A percentile compares a stretch with the other conserved stretches of the same genome.
phyloP scores from a whole-genome alignment of 352 stramenopile species.

The Globisporangium nodosum region DNA sequence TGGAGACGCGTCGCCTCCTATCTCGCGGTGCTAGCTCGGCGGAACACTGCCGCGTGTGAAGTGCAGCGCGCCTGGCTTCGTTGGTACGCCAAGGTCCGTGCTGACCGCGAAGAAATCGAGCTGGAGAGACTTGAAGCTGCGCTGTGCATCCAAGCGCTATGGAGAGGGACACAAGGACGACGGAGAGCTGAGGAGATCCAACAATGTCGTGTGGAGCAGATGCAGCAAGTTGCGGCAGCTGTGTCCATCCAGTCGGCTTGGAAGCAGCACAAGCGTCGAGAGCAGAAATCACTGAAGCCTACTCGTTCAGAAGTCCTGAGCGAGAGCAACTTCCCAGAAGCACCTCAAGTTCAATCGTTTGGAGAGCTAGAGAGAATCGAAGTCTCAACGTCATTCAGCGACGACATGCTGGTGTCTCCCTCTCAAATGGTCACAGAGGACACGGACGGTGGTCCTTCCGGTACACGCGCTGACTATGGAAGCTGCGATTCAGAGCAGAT shows the following conservation, averaged over 20 bases:
- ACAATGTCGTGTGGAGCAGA: background rate
- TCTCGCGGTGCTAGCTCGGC: background rate
- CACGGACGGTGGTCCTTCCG: too few relatives aligned
- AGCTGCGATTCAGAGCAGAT: too few relatives aligned
- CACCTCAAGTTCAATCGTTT: background rate
- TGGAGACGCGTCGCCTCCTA: slow-evolving; percentile 20
- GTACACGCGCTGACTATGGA: too few relatives aligned
- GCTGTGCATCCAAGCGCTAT: slow-evolving; percentile 41
- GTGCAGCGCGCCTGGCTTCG: background rate
- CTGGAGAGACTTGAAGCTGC: slow-evolving; percentile 22
- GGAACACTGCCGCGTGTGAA: background rate
- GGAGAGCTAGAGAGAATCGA: too few relatives aligned
- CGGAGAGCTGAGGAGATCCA: background rate
- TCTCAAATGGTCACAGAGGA: too few relatives aligned
- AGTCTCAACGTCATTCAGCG: too few relatives aligned
- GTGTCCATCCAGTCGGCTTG: background rate
- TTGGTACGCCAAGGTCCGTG: background rate
- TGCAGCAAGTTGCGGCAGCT: background rate
- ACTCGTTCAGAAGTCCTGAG: background rate
- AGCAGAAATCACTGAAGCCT: background rate
- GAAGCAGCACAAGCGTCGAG: background rate
- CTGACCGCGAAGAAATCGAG: background rate
- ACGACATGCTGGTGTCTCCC: too few relatives aligned
- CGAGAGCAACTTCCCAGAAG: background rate
- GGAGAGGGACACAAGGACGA: slow-evolving; percentile 13